Percentiles rank a stretch among this genome's conserved stretches.
Evolutionary conservation across 108 stramenopile species (phyloP).

Genomic region (Pseudonitzschia pungens): DNA sequence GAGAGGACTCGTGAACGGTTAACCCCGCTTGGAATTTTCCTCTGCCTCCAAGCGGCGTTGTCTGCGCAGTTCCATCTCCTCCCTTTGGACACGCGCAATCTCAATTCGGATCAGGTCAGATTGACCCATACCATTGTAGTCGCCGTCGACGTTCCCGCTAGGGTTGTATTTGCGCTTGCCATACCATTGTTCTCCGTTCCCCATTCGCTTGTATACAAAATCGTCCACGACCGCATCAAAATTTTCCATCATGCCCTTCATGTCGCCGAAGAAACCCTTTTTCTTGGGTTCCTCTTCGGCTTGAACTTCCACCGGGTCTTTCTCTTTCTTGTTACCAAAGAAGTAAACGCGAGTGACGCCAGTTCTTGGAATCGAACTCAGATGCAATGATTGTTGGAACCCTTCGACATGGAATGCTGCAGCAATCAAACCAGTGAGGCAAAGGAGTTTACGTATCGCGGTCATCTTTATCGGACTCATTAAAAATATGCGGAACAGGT

Average conservation of each 20-base stretch:
- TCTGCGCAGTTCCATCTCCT: conserved; percentile 52
- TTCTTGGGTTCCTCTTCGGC: conserved; percentile 2
- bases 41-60: conserved; percentile 37
- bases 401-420: neutral
- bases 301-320: neutral
- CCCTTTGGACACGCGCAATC: conserved; percentile 61
- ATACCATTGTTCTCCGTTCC: conserved; percentile 47
- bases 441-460: neutral
- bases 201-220: conserved; percentile 82
- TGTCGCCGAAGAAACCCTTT: conserved; percentile 14
- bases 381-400: conserved; percentile 4
- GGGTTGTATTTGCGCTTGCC: conserved; percentile 84
- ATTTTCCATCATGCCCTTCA: conserved; percentile 43
- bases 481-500: neutral
- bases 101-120: conserved; percentile 68
- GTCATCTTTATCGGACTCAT: neutral
- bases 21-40: conserved; percentile 6
- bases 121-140: conserved; percentile 82
- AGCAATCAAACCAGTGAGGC: neutral
- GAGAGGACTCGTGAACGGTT: too few species aligned
- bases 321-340: conserved; percentile 7
- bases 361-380: neutral
- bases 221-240: conserved; percentile 80
- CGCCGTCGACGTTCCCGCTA: conserved; percentile 55
- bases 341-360: neutral